Conservation (phyloP, 1,284 basidiomycete genomes). For the Takashimella tepidaria region DNA sequence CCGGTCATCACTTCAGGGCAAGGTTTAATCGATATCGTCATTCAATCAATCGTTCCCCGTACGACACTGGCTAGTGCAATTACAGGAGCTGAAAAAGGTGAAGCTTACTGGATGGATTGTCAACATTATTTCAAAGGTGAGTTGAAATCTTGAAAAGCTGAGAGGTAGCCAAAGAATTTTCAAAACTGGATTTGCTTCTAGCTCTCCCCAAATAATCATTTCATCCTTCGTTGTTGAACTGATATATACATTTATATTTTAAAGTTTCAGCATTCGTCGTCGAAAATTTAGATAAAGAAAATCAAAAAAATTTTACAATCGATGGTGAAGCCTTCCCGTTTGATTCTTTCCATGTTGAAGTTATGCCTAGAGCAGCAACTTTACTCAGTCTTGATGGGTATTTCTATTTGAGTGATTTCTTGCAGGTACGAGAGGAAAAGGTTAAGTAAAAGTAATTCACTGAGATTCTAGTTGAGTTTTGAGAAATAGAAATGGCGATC, state of each 20-base stretch:
- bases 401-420: slow-evolving; percentile 46
- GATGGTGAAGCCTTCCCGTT: slow-evolving; percentile 84
- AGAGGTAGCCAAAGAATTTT: not conserved
- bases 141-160: too few relatives aligned
- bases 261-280: slow-evolving; percentile 60
- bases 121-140: slow-evolving; percentile 72
- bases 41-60: slow-evolving; percentile 62
- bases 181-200: too few relatives aligned
- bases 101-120: slow-evolving; percentile 61
- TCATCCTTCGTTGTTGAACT: not conserved
- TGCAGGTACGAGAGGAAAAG: slow-evolving; percentile 7
- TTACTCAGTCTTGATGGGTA: slow-evolving; percentile 65
- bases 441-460: not conserved
- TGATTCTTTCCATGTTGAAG: slow-evolving; percentile 76
- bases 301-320: slow-evolving; percentile 49
- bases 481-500: too few relatives aligned
- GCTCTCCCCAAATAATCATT: too few relatives aligned
- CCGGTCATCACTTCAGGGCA: slow-evolving; percentile 73
- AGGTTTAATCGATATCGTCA: slow-evolving; percentile 71
- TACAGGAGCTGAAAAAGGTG: slow-evolving; percentile 64
- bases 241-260: not conserved
- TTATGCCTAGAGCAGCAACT: slow-evolving; percentile 64
- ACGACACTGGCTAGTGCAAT: slow-evolving; percentile 60
- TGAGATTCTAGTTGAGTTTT: too few relatives aligned
- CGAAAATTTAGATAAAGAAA: slow-evolving; percentile 59